Evolutionary conservation across 2,329 filamentous ascomycete species (phyloP).

Genomic region (Aureobasidium namibiae): DNA sequence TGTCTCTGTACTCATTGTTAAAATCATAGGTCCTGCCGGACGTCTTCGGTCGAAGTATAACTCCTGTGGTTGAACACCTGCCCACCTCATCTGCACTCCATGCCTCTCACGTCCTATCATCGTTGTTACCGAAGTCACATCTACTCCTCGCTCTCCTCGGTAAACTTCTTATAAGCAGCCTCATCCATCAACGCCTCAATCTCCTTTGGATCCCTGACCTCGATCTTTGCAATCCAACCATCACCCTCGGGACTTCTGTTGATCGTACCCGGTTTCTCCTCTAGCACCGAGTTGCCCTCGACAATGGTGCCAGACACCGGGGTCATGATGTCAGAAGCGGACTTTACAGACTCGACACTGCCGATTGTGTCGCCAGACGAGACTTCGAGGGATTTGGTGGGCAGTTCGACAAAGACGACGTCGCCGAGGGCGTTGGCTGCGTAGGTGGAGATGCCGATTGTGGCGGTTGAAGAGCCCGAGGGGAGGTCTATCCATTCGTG

Average conservation of each 20-base stretch:
- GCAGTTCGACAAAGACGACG: constrained; percentile 95
- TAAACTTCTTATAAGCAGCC: constrained; percentile 70
- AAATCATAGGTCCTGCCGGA: not conserved
- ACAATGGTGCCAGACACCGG: constrained; percentile 72
- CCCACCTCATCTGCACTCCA: not conserved
- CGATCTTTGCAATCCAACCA: constrained; percentile 88
- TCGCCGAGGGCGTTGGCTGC: constrained; percentile 89
- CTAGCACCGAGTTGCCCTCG: constrained; percentile 64
- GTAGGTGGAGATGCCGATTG: constrained; percentile 80
- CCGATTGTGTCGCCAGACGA: constrained; percentile 75
- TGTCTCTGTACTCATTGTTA: constrained; percentile 1
- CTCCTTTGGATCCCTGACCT: constrained; percentile 62
- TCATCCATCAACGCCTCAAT: constrained; percentile 69
- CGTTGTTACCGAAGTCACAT: not conserved
- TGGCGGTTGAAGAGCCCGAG: constrained; percentile 52
- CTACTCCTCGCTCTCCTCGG: constrained; percentile 36
- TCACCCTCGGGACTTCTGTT: constrained; percentile 86
- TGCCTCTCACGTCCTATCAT: not conserved
- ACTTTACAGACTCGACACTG: constrained; percentile 97
- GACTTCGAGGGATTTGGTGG: constrained; percentile 60
- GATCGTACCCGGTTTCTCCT: constrained; percentile 78
- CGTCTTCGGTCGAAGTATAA: not conserved
- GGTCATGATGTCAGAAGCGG: constrained; percentile 91
- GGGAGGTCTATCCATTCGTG: constrained; percentile 97
- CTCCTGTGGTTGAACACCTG: constrained; percentile 1